Conservation (phyloP, 73 alveolate genomes). For the Paramecium biaurelia region DNA sequence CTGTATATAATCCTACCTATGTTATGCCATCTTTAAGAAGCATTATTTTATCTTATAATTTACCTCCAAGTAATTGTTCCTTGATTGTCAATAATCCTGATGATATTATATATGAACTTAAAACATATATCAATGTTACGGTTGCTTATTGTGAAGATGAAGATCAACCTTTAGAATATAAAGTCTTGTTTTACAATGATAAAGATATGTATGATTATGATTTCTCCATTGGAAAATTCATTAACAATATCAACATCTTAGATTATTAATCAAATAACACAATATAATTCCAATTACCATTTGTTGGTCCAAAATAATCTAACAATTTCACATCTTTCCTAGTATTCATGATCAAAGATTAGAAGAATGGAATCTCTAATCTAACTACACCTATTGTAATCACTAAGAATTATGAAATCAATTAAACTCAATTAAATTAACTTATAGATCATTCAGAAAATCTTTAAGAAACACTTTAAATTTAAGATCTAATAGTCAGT, state of each 20-base stretch:
- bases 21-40: conserved; percentile 3
- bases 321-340: not conserved
- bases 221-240: not conserved
- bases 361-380: not conserved
- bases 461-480: not conserved
- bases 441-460: not conserved
- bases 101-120: not conserved
- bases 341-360: not conserved
- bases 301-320: not conserved
- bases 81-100: not conserved
- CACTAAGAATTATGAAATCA: not conserved
- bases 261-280: not conserved
- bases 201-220: not conserved
- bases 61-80: not conserved
- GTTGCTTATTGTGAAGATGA: not conserved
- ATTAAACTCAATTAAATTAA: not conserved
- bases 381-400: not conserved
- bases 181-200: not conserved
- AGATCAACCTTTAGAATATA: not conserved
- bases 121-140: not conserved
- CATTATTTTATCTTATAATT: not conserved
- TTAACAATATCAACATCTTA: not conserved
- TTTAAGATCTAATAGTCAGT: not conserved
- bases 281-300: not conserved
- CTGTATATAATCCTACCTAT: not conserved